Evolutionary conservation across 352 stramenopile genomes (phyloP).

Genomic region (Phytophthora boehmeriae): DNA sequence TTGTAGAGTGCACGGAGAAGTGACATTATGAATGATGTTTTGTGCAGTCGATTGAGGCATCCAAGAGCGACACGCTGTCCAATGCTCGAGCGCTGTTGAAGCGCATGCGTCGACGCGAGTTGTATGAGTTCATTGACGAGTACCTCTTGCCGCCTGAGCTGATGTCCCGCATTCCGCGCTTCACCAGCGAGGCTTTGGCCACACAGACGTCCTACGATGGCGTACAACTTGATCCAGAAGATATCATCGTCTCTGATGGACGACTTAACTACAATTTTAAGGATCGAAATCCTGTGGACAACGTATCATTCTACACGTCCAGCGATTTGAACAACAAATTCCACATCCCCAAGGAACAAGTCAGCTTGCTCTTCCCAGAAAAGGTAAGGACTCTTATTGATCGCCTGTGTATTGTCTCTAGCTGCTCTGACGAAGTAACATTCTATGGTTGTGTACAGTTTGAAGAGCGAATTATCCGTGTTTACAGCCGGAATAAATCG

Average conservation of each 20-base stretch:
- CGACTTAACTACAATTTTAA: constrained; percentile 87
- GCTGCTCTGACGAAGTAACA: not conserved
- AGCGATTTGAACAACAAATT: constrained; percentile 68
- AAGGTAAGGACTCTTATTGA: constrained; percentile 48
- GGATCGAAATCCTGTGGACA: constrained; percentile 84
- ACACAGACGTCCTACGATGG: constrained; percentile 48
- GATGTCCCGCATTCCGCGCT: constrained; percentile 51
- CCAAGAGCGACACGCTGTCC: constrained; percentile 57
- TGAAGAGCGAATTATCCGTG: constrained; percentile 80
- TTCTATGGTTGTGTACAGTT: constrained; percentile 44
- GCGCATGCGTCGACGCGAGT: constrained; percentile 65
- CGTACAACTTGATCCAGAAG: constrained; percentile 55
- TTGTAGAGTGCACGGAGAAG: no score
- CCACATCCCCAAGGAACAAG: constrained; percentile 80
- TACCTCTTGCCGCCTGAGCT: constrained; percentile 68
- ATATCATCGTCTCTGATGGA: constrained; percentile 85
- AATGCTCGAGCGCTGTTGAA: constrained; percentile 70
- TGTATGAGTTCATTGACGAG: constrained; percentile 90
- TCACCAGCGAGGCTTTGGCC: constrained; percentile 67
- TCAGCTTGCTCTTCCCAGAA: constrained; percentile 82
- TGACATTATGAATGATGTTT: not conserved
- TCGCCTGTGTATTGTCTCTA: not conserved
- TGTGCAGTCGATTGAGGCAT: constrained; percentile 73
- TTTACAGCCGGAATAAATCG: constrained; percentile 74
- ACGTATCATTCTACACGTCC: constrained; percentile 84